phyloP scores from a whole-genome alignment of 176 grass and related monocot genomes.

The Dactylis glomerata region DNA sequence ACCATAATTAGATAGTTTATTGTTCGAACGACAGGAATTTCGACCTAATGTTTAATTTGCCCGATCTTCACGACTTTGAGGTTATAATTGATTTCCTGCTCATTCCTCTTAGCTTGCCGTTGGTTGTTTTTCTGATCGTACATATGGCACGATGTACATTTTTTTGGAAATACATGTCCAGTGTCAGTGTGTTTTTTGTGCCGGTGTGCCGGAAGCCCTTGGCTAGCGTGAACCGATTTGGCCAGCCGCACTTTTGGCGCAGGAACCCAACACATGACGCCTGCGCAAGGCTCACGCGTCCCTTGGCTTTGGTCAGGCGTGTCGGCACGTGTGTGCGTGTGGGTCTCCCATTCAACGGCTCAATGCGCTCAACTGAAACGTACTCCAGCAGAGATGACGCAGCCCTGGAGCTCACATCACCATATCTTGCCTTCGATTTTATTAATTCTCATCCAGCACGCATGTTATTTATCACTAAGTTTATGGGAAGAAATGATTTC shows the following conservation, averaged over 20 bases:
- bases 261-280: not conserved
- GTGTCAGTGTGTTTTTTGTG: not conserved
- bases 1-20: too few relatives aligned
- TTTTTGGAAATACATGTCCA: too few relatives aligned
- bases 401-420: not conserved
- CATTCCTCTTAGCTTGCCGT: too few relatives aligned
- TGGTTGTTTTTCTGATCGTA: too few relatives aligned
- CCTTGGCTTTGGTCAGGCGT: not conserved
- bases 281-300: not conserved
- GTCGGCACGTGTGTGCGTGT: not conserved
- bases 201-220: not conserved
- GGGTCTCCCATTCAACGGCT: not conserved
- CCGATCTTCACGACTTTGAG: too few relatives aligned
- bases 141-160: too few relatives aligned
- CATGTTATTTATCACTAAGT: not conserved
- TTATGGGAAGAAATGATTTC: too few relatives aligned
- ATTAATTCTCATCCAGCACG: not conserved
- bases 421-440: not conserved
- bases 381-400: too few relatives aligned
- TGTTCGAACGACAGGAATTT: too few relatives aligned
- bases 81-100: too few relatives aligned
- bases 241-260: not conserved
- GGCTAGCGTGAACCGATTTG: not conserved
- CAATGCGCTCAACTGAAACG: not conserved
- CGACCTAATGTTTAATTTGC: too few relatives aligned